A percentile compares a stretch with the other conserved stretches of the same genome.
Conservation (phyloP, 306 rosid species). For the Casuarina cunninghamiana region DNA sequence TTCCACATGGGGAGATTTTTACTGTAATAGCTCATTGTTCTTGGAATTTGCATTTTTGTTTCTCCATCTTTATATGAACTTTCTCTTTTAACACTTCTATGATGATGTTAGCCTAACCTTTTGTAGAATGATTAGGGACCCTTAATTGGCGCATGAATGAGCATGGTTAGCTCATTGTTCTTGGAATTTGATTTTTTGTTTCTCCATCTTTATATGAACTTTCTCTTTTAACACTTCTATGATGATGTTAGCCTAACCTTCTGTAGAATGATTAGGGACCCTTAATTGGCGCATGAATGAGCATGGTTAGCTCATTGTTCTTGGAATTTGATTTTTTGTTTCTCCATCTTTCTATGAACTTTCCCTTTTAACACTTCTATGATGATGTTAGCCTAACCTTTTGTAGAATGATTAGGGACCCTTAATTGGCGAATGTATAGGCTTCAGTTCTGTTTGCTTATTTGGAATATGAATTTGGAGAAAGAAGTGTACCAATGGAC, state of each 20-base stretch:
- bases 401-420: constrained; percentile 1
- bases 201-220: neutral
- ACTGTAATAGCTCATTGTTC: neutral
- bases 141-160: no score
- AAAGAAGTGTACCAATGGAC: neutral
- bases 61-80: neutral
- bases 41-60: neutral
- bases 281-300: neutral
- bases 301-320: neutral
- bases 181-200: neutral
- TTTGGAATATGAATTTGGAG: neutral
- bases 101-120: neutral
- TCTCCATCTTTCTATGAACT: neutral
- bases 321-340: neutral
- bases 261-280: neutral
- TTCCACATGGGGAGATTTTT: neutral
- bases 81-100: neutral
- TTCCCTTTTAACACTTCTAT: neutral
- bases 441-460: neutral
- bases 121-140: constrained; percentile 2
- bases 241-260: neutral
- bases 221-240: neutral
- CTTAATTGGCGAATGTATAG: neutral
- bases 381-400: constrained; percentile 2
- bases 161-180: neutral